phyloP scores from a whole-genome alignment of 2,329 filamentous ascomycete genomes.

The Laburnicola sp. region DNA sequence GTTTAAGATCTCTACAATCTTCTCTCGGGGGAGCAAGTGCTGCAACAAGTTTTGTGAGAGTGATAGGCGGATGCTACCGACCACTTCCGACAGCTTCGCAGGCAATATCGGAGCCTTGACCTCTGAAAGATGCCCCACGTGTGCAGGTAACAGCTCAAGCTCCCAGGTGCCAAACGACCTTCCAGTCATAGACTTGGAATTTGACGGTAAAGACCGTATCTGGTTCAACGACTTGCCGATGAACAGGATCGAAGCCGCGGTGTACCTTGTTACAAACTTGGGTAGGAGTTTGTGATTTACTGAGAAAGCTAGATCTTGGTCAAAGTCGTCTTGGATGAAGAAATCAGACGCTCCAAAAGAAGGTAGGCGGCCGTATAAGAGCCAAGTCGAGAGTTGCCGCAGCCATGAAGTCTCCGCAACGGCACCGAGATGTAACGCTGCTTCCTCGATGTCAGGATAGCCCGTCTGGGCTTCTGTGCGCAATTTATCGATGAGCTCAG shows the following conservation, averaged over 20 bases:
- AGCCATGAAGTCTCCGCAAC: constrained; percentile 89
- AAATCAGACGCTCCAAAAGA: constrained; percentile 81
- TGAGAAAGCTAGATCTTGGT: constrained; percentile 36
- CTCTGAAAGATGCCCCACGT: constrained; percentile 69
- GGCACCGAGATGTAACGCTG: constrained; percentile 71
- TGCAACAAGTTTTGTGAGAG: constrained; percentile 84
- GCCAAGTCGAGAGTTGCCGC: constrained; percentile 85
- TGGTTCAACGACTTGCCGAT: constrained; percentile 88
- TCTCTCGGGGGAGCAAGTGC: constrained; percentile 74
- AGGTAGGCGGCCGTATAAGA: constrained; percentile 84
- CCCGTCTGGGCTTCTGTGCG: constrained; percentile 80
- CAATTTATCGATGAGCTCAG: constrained; percentile 75
- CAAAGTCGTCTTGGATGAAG: constrained; percentile 62
- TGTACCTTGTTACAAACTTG: constrained; percentile 73
- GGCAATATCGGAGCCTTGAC: constrained; percentile 75
- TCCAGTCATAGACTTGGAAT: constrained; percentile 31
- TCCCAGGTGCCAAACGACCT: constrained; percentile 47
- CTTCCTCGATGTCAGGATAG: constrained; percentile 80
- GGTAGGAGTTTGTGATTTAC: constrained; percentile 63
- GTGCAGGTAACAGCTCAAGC: constrained; percentile 65
- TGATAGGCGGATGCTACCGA: constrained; percentile 76
- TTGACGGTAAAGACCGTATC: constrained; percentile 57
- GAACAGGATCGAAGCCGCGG: constrained; percentile 83
- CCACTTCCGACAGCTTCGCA: constrained; percentile 68
- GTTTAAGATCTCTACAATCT: constrained; percentile 74